Evolutionary conservation across 2,329 filamentous ascomycete genomes (phyloP).

Genomic region (Boeremia lycopersici): DNA sequence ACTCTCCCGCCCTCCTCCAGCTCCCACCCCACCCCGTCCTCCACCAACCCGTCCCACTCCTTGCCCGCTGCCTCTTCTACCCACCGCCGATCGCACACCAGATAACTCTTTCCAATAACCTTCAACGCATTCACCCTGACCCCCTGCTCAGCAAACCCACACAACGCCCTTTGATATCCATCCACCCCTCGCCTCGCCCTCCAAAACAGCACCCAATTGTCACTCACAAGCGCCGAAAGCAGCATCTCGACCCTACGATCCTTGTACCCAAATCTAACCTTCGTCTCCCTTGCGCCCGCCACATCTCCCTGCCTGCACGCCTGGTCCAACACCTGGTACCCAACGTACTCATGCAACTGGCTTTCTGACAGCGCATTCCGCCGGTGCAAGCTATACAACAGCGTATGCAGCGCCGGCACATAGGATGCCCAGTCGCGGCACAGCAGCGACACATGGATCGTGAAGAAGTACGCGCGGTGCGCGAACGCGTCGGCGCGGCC

Average conservation of each 20-base stretch:
- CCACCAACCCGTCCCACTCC: slow-evolving; percentile 73
- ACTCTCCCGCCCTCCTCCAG: slow-evolving; percentile 71
- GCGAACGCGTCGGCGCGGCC: slow-evolving; percentile 80
- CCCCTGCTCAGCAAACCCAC: slow-evolving; percentile 80
- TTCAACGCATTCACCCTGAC: slow-evolving; percentile 80
- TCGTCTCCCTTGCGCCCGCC: slow-evolving; percentile 72
- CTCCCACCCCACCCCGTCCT: slow-evolving; percentile 84
- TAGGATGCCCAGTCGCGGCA: slow-evolving; percentile 86
- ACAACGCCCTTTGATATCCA: slow-evolving; percentile 76
- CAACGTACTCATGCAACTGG: slow-evolving; percentile 78
- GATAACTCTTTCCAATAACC: slow-evolving; percentile 82
- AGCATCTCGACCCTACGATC: slow-evolving; percentile 73
- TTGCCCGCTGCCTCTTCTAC: slow-evolving; percentile 72
- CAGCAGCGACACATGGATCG: slow-evolving; percentile 81
- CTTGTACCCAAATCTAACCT: slow-evolving; percentile 64
- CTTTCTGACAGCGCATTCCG: slow-evolving; percentile 69
- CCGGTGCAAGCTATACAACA: slow-evolving; percentile 74
- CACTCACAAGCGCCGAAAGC: slow-evolving; percentile 73
- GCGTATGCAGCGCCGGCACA: slow-evolving; percentile 80
- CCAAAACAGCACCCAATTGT: slow-evolving; percentile 84
- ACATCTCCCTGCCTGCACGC: slow-evolving; percentile 83
- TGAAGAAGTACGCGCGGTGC: slow-evolving; percentile 89
- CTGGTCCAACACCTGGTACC: slow-evolving; percentile 84
- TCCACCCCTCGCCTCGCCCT: slow-evolving; percentile 74
- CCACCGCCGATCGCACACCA: slow-evolving; percentile 69